Base-by-base conservation (phyloP, 305 asterid species). In the Fraxinus platypoda region DNA sequence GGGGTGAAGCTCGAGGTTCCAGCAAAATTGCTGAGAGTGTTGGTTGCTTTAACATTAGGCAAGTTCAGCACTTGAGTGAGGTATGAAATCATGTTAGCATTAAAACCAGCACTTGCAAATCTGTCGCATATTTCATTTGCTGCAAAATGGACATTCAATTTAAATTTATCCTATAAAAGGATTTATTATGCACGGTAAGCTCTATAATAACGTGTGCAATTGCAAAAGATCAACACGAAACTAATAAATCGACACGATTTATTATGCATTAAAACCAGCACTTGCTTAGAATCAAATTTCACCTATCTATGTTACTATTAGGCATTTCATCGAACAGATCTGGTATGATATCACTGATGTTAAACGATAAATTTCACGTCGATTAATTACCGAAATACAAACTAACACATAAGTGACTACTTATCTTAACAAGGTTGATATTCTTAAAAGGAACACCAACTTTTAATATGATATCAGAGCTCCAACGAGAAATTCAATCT, bases 1-100 rank as follows among this genome's bases (percentile, higher is more conserved):
- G 98, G 97, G 19, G 97, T 94, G 89, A 94, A 92, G 85, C 87
- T 90, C 4, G 97, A 83, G 8, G 92, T 85, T 35, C 97, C 98
- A 5, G 89, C 89, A 52, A 93, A 94, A 85, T 89, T 91, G 64
- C 94, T 80, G 78, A 94, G 81, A 25, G 89, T 92, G 87, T 94
- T 92, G 31, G 98, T 89, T 2, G 98, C 98, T 87, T 89, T 85
- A 9, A 91, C 95, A 74, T 91, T 89, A 25, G 98, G 98, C 88
- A 94, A 78, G 76, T 94, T 92, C 64, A 93, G 89, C 41, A 87
- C 91, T 31, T 87, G 88, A 13, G 97, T 94, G 1, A 94, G 91
- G 86, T 94, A 93, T 59, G 97, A 89, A 74, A 94, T 92, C 94
- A 94, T 83, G 91, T 94, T 94, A 43, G 94, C 90, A 72, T 92